Conservation (phyloP, 225 moss, liverwort and hornwort species). For the Marchantia paleacea region DNA sequence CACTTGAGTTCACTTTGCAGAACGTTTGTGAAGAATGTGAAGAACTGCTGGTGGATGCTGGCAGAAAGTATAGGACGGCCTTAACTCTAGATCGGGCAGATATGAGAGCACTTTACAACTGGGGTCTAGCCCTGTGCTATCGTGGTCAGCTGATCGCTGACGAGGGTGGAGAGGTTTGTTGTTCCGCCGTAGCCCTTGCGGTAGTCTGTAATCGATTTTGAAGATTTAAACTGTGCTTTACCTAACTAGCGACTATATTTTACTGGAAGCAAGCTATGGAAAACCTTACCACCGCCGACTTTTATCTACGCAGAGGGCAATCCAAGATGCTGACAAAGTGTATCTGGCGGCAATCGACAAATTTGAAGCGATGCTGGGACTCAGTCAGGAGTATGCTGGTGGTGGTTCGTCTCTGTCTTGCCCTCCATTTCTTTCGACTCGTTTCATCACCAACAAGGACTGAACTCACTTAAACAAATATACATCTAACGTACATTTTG, state of each 20-base stretch:
- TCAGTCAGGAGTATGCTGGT: slow-evolving; percentile 64
- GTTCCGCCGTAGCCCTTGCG: background rate
- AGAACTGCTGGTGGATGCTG: slow-evolving; percentile 86
- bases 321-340: slow-evolving; percentile 90
- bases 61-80: slow-evolving; percentile 79
- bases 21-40: slow-evolving; percentile 91
- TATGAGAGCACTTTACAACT: slow-evolving; percentile 90
- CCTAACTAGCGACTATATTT: too few species aligned
- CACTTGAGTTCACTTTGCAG: slow-evolving; percentile 70
- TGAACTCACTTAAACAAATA: too few species aligned
- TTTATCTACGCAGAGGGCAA: slow-evolving; percentile 61
- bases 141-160: slow-evolving; percentile 93
- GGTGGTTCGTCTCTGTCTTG: slow-evolving; percentile 49
- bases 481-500: too few species aligned
- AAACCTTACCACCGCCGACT: background rate
- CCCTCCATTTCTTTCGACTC: background rate
- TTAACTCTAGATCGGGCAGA: slow-evolving; percentile 74
- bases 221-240: background rate
- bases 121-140: slow-evolving; percentile 93
- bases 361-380: slow-evolving; percentile 90
- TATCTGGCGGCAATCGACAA: slow-evolving; percentile 93
- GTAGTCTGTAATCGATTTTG: background rate
- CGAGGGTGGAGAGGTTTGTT: slow-evolving; percentile 82
- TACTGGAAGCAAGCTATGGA: background rate
- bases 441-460: background rate